Conservation (phyloP, 176 grass and related monocot species). For the Eragrostis curvula region DNA sequence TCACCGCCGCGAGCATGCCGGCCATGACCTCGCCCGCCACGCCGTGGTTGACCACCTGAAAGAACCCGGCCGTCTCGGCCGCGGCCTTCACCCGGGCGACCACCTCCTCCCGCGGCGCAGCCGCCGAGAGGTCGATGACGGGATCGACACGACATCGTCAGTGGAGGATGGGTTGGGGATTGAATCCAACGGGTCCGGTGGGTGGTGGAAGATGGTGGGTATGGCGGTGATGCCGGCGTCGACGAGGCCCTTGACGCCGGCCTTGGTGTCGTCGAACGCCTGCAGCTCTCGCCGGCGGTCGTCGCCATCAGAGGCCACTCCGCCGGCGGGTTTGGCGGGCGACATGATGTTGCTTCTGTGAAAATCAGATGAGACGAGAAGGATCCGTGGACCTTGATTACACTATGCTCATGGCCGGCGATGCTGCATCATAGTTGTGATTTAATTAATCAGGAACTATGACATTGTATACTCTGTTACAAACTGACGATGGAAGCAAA, state of each 20-base stretch:
- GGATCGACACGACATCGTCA: not conserved
- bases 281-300: constrained; percentile 40
- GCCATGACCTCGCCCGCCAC: not conserved
- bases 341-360: not conserved
- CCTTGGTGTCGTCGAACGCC: constrained; percentile 69
- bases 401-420: too few species aligned
- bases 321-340: not conserved
- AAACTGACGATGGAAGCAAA: too few species aligned
- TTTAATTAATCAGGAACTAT: too few species aligned
- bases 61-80: constrained; percentile 1
- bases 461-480: too few species aligned
- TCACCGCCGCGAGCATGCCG: not conserved
- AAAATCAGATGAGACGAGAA: not conserved
- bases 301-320: too few species aligned
- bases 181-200: not conserved
- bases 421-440: too few species aligned
- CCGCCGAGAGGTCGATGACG: not conserved
- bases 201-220: constrained; percentile 2
- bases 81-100: not conserved
- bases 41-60: constrained; percentile 23
- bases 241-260: constrained; percentile 65
- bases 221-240: constrained; percentile 41
- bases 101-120: not conserved
- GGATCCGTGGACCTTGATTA: too few species aligned
- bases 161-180: fast-evolving